Evolutionary conservation across 164 flowering plant species (phyloP), one percentile per base, ranked within the genome.

Genomic region (Vitis labrusca): DNA sequence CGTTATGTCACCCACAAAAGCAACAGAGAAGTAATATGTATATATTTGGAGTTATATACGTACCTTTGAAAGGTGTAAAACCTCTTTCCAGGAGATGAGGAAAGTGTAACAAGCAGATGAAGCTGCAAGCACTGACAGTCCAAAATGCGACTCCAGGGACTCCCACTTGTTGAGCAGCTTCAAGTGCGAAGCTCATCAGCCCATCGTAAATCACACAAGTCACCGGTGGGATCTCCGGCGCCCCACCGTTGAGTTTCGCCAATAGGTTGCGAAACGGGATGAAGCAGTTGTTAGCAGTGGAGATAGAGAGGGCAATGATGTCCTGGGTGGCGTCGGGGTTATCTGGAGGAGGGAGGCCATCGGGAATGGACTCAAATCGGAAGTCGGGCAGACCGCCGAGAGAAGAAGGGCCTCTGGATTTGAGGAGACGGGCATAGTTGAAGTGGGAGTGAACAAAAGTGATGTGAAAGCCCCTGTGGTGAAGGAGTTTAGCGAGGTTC

Each of bases 61-160:
- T 63, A 84, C 91, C 91, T 84, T 84, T 80, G 11, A 87, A 74
- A 8, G 91, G 91, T 2, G 64, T 17, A 15, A 67, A 17, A 8
- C 87, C 89, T 59, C 57, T 63, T 8, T 75, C 73, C 3, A 78
- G 29, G 10, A 87, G 84, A 8, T 63, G 32, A 0, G 27, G 51
- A 64, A 67, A 84, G 0, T 83, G 82, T 2, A 69, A 10, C 51
- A 79, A 83, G 2, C 74, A 82, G 83, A 86, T 59, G 63, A 81
- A 73, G 2, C 86, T 88, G 72, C 88, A 87, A 8, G 82, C 93
- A 59, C 86, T 80, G 0, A 80, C 47, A 2, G 91, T 84, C 82
- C 84, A 84, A n/a, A 85, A 74, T 19, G 72, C 8, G 1, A 78
- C 79, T 8, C 61, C 73, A 1, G 85, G 91, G 47, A 89, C 59